Evolutionary conservation across 768 basidiomycete genomes (phyloP).

Genomic region (Lentinula boryana): DNA sequence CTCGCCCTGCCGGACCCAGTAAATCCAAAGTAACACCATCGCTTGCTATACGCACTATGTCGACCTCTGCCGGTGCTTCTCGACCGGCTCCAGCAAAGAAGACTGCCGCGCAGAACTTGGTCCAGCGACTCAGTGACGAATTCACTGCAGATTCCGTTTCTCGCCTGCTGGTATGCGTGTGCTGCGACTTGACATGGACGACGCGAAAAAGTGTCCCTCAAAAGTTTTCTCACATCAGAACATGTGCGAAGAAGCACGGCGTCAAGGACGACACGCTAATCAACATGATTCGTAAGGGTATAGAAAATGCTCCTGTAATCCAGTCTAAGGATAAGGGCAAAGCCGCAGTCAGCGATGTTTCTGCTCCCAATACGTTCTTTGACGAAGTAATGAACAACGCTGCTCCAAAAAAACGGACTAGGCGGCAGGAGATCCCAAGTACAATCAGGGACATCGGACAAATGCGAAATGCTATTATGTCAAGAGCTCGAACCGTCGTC

Average conservation of each 20-base stretch:
- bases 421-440: slow-evolving; percentile 27
- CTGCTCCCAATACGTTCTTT: slow-evolving; percentile 36
- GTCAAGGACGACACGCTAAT: slow-evolving; percentile 51
- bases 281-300: slow-evolving; percentile 44
- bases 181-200: slow-evolving; percentile 66
- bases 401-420: slow-evolving; percentile 39
- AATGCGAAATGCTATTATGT: slow-evolving; percentile 38
- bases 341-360: slow-evolving; percentile 8
- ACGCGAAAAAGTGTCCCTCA: slow-evolving; percentile 53
- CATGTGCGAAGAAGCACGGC: slow-evolving; percentile 59
- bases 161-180: slow-evolving; percentile 51
- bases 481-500: slow-evolving; percentile 4
- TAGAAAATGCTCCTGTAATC: slow-evolving; percentile 19
- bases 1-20: not conserved
- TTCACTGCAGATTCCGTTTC: slow-evolving; percentile 42
- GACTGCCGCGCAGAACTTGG: not conserved
- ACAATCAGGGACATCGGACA: slow-evolving; percentile 41
- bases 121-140: slow-evolving; percentile 14
- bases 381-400: slow-evolving; percentile 46
- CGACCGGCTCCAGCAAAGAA: not conserved
- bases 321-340: slow-evolving; percentile 18
- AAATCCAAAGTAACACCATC: not conserved
- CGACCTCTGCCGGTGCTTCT: not conserved
- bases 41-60: not conserved
- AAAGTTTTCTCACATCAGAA: slow-evolving; percentile 62